Evolutionary conservation across 306 rosid genomes (phyloP).

Genomic region (Lathyrus oleraceus): DNA sequence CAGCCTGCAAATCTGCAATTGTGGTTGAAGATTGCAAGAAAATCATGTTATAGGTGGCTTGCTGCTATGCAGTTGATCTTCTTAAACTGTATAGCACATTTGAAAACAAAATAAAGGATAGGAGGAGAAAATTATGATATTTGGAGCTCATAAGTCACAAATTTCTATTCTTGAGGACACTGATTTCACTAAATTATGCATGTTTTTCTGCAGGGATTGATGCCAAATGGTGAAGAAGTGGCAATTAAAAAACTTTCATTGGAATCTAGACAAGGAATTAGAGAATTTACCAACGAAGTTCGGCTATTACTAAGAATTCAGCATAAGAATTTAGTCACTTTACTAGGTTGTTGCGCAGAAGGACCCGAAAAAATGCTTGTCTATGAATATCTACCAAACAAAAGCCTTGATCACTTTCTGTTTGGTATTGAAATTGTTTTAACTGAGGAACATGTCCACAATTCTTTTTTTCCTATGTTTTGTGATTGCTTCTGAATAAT

Average conservation of each 20-base stretch:
- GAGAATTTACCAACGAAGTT: conserved; percentile 85
- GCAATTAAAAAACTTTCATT: conserved; percentile 84
- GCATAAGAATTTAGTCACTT: conserved; percentile 76
- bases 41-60: not conserved
- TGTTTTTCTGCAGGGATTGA: conserved; percentile 60
- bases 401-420: conserved; percentile 78
- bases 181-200: conserved; percentile 8
- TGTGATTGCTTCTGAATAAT: conserved; percentile 13
- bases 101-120: not conserved
- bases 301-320: conserved; percentile 70
- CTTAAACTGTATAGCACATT: not conserved
- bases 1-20: no score
- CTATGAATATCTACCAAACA: conserved; percentile 83
- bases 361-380: conserved; percentile 97
- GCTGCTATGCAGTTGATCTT: not conserved
- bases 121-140: not conserved
- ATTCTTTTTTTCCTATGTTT: not conserved
- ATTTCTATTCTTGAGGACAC: not conserved
- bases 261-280: conserved; percentile 77
- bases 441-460: not conserved
- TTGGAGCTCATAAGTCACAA: not conserved
- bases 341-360: conserved; percentile 83
- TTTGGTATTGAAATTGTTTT: conserved; percentile 67
- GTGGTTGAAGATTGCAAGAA: not conserved
- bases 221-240: conserved; percentile 89